A percentile compares a stretch with the other conserved stretches of the same genome.
Conservation (phyloP, 2,329 filamentous ascomycete genomes). For the Drechslerella coelobrocha region DNA sequence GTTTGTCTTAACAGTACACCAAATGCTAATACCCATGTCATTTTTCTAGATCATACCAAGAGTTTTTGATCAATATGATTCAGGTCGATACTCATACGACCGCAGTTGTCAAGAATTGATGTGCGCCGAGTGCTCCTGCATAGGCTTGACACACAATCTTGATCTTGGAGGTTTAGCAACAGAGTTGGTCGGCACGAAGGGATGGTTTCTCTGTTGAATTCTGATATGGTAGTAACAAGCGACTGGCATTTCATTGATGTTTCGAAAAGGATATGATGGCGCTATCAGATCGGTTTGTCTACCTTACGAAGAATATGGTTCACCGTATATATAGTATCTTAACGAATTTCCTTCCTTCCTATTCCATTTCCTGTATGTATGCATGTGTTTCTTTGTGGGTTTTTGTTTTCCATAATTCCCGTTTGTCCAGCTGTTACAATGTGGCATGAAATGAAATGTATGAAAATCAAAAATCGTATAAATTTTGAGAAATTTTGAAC, state of each 20-base stretch:
- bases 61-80: slow-evolving; percentile 45
- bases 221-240: not conserved
- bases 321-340: slow-evolving; percentile 45
- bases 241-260: not conserved
- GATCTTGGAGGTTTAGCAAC: not conserved
- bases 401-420: not conserved
- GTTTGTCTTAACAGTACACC: not conserved
- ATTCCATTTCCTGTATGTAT: slow-evolving; percentile 11
- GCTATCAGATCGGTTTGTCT: not conserved
- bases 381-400: slow-evolving; percentile 1
- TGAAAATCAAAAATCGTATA: too few species aligned
- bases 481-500: too few species aligned
- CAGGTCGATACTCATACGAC: slow-evolving; percentile 45
- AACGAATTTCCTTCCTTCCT: slow-evolving; percentile 34
- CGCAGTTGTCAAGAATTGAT: slow-evolving; percentile 36
- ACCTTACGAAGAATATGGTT: slow-evolving; percentile 18
- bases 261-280: not conserved
- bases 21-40: slow-evolving; percentile 3
- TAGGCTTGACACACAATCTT: not conserved
- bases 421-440: too few species aligned
- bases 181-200: not conserved
- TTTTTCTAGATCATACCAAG: slow-evolving; percentile 29
- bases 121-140: not conserved
- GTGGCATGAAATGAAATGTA: too few species aligned
- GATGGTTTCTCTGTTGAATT: too few species aligned